Conservation (phyloP, 352 stramenopile species). For the Pythium coloratum region DNA sequence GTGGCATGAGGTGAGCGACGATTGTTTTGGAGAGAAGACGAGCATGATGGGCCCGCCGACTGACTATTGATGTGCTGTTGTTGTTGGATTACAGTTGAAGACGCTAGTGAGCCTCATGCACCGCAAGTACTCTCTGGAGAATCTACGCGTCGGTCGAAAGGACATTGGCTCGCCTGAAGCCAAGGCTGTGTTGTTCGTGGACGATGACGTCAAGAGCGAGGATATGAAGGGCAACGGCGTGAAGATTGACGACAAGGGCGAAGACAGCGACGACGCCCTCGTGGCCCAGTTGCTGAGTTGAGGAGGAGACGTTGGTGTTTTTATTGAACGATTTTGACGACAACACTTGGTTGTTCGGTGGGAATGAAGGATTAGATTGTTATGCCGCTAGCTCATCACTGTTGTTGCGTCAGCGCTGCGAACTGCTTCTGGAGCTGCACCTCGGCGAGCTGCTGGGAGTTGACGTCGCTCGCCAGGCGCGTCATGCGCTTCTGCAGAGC, state of each 20-base stretch:
- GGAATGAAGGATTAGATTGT: slow-evolving; percentile 1
- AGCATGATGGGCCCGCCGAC: neutral
- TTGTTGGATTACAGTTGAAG: slow-evolving; percentile 47
- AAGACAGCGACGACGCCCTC: neutral
- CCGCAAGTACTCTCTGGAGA: slow-evolving; percentile 82
- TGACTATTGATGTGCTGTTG: neutral
- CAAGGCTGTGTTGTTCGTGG: slow-evolving; percentile 16
- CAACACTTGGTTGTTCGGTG: neutral
- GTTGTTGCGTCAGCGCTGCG: slow-evolving; percentile 44
- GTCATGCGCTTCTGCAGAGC: slow-evolving; percentile 66
- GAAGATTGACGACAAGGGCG: neutral
- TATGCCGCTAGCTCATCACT: slow-evolving; percentile 10
- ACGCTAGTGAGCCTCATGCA: slow-evolving; percentile 84
- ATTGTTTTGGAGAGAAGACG: neutral
- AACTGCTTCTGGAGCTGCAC: slow-evolving; percentile 82
- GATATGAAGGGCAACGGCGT: neutral
- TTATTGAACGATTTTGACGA: slow-evolving; percentile 3
- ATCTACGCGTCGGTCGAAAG: slow-evolving; percentile 63
- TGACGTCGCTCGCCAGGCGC: slow-evolving; percentile 70
- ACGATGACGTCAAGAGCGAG: slow-evolving; percentile 21
- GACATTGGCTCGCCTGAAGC: slow-evolving; percentile 18
- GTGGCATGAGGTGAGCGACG: slow-evolving; percentile 67
- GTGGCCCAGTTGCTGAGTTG: neutral
- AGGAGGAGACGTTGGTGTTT: neutral
- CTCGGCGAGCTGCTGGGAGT: slow-evolving; percentile 72